Evolutionary conservation across 352 stramenopile species (phyloP).

Genomic region (Phytophthora cajani): DNA sequence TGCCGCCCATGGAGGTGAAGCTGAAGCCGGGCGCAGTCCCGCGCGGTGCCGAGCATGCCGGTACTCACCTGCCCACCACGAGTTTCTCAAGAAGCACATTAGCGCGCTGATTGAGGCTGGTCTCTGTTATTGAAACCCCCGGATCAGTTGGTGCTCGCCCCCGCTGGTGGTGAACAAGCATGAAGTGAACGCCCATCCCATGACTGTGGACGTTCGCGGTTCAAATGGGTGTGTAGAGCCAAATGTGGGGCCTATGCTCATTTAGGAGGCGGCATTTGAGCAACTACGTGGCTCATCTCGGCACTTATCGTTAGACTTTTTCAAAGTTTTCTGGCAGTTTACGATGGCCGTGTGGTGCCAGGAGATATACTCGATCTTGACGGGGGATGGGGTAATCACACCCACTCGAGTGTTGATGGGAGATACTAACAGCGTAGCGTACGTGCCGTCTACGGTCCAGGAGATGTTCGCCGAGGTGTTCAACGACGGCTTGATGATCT

Average conservation of each 20-base stretch:
- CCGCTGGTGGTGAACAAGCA: not conserved
- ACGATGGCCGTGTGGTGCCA: not conserved
- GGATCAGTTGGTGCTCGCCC: not conserved
- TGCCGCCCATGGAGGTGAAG: not conserved
- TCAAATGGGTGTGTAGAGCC: not conserved
- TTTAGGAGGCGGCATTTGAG: not conserved
- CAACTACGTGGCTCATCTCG: not conserved
- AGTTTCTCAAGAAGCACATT: constrained; percentile 18
- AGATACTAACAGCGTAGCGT: too few relatives aligned
- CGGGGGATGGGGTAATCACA: not conserved
- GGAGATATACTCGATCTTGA: constrained; percentile 10
- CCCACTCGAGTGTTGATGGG: too few relatives aligned
- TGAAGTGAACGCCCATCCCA: not conserved
- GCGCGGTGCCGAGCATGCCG: not conserved
- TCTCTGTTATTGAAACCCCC: not conserved
- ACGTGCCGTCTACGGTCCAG: too few relatives aligned
- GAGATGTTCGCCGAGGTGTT: too few relatives aligned
- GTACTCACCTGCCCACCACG: not conserved
- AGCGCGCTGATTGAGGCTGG: not conserved
- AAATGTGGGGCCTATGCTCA: not conserved
- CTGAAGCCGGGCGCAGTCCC: not conserved
- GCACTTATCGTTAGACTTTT: not conserved
- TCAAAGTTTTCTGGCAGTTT: not conserved
- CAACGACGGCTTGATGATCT: too few relatives aligned
- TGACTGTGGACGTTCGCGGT: not conserved